Evolutionary conservation across 148 eudicot genomes (phyloP).

Genomic region (Chenopodium suecicum): DNA sequence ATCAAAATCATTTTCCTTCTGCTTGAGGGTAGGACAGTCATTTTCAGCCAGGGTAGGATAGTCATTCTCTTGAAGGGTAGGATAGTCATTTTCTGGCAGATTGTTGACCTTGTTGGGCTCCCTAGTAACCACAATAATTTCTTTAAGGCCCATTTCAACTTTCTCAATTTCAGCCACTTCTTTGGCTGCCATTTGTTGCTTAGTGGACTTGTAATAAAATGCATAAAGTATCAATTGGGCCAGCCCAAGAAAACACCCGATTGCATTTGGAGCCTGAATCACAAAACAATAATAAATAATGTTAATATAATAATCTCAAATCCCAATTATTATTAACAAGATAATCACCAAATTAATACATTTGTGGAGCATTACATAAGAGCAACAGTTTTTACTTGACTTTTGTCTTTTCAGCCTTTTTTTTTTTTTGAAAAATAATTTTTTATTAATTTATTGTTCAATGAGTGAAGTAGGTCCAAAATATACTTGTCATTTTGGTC

Average conservation of each 20-base stretch:
- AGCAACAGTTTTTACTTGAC: slow-evolving; percentile 18
- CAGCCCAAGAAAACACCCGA: slow-evolving; percentile 42
- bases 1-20: slow-evolving; percentile 8
- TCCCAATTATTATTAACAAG: background rate
- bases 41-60: slow-evolving; percentile 8
- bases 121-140: slow-evolving; percentile 20
- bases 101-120: slow-evolving; percentile 29
- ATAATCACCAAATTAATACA: background rate
- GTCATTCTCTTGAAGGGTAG: slow-evolving; percentile 21
- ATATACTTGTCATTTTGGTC: background rate
- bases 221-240: slow-evolving; percentile 46
- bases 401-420: background rate
- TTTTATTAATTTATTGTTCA: background rate
- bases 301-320: background rate
- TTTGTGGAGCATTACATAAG: slow-evolving; percentile 17
- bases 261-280: slow-evolving; percentile 43
- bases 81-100: slow-evolving; percentile 8
- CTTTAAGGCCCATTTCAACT: slow-evolving; percentile 30
- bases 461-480: slow-evolving; percentile 11
- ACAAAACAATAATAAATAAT: background rate
- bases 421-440: background rate
- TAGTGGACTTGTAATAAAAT: slow-evolving; percentile 32
- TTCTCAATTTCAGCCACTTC: slow-evolving; percentile 15
- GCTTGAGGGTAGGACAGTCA: slow-evolving; percentile 17
- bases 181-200: slow-evolving; percentile 26